phyloP scores from a whole-genome alignment of 2,329 filamentous ascomycete genomes.

The Zasmidium cellare region DNA sequence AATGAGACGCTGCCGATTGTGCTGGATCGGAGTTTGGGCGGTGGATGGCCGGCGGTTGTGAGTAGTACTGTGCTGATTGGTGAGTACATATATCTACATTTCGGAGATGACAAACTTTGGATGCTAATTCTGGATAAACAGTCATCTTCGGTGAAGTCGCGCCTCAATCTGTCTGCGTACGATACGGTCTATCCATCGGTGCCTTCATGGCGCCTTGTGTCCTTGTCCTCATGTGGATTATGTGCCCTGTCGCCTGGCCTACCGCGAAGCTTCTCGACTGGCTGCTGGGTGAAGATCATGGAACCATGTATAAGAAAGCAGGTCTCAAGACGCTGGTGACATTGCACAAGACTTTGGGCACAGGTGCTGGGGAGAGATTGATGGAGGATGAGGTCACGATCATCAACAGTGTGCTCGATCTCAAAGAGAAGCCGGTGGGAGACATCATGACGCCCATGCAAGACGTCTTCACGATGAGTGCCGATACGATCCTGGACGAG shows the following conservation, averaged over 20 bases:
- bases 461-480: conserved; percentile 95
- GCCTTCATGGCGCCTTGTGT: conserved; percentile 91
- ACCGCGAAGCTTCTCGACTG: conserved; percentile 93
- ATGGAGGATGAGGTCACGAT: conserved; percentile 99
- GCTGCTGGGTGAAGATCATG: conserved; percentile 90
- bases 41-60: conserved; percentile 89
- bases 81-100: conserved; percentile 45
- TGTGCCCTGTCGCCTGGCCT: conserved; percentile 88
- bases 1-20: conserved; percentile 97
- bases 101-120: neutral
- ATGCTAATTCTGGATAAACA: conserved; percentile 40
- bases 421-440: conserved; percentile 94
- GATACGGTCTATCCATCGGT: conserved; percentile 91
- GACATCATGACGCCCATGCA: conserved; percentile 99
- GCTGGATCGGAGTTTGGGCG: conserved; percentile 87
- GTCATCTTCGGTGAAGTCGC: conserved; percentile 98
- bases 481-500: conserved; percentile 89
- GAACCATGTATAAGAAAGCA: conserved; percentile 96
- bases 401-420: conserved; percentile 91
- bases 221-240: conserved; percentile 84
- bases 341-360: conserved; percentile 86
- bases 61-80: conserved; percentile 93
- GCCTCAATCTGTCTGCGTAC: conserved; percentile 93
- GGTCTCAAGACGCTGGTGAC: conserved; percentile 95
- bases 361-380: conserved; percentile 77